A percentile compares a stretch with the other conserved stretches of the same genome.
Conservation (phyloP, 495 filamentous ascomycete species). For the Tuber indicum region DNA sequence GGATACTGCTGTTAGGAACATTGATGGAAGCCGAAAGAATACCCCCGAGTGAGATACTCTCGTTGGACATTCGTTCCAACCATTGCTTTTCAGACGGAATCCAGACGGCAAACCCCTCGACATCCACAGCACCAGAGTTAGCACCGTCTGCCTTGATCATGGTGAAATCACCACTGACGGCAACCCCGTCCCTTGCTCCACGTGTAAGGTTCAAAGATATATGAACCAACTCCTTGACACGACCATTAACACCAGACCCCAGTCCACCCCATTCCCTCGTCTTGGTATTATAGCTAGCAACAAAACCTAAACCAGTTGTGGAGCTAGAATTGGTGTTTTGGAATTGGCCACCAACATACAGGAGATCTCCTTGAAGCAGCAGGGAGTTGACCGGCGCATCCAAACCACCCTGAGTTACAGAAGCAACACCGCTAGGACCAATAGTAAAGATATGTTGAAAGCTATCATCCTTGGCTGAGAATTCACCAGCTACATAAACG, state of each 20-base stretch:
- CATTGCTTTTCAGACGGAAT: slow-evolving; percentile 84
- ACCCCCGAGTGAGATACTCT: slow-evolving; percentile 61
- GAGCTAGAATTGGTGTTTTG: slow-evolving; percentile 61
- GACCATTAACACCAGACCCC: slow-evolving; percentile 79
- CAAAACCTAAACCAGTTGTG: slow-evolving; percentile 57
- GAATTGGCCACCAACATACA: slow-evolving; percentile 86
- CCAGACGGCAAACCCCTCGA: slow-evolving; percentile 81
- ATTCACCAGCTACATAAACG: slow-evolving; percentile 79
- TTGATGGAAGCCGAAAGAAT: slow-evolving; percentile 61
- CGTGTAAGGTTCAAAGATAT: slow-evolving; percentile 73
- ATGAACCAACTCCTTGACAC: slow-evolving; percentile 63
- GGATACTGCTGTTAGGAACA: slow-evolving; percentile 53
- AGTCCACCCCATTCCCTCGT: slow-evolving; percentile 68
- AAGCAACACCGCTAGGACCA: slow-evolving; percentile 53
- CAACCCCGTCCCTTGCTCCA: slow-evolving; percentile 63
- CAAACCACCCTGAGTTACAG: slow-evolving; percentile 64
- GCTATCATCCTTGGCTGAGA: slow-evolving; percentile 52
- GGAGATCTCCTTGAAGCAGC: slow-evolving; percentile 53
- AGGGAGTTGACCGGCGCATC: slow-evolving; percentile 73
- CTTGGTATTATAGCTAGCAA: slow-evolving; percentile 67
- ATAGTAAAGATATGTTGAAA: slow-evolving; percentile 67
- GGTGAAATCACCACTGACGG: slow-evolving; percentile 74
- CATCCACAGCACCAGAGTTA: slow-evolving; percentile 52
- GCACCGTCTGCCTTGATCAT: slow-evolving; percentile 60
- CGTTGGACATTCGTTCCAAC: slow-evolving; percentile 69